phyloP scores from a whole-genome alignment of 73 alveolate species.

The Stentor coeruleus region DNA sequence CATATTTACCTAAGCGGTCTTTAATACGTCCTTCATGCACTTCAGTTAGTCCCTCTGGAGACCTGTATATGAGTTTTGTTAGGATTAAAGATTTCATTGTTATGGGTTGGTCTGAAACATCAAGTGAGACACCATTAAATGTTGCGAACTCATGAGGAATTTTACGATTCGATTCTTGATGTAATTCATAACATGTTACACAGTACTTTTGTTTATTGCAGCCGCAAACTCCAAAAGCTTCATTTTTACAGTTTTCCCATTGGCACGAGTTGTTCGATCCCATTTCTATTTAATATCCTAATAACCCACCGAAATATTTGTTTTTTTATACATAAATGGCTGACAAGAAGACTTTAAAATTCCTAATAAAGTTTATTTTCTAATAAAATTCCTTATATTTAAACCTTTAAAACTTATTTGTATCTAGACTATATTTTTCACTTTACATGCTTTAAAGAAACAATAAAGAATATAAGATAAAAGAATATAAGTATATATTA shows the following conservation, averaged over 20 bases:
- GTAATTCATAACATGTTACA: background rate
- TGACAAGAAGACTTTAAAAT: no score
- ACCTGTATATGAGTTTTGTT: background rate
- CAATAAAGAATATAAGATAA: no score
- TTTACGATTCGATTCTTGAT: no score
- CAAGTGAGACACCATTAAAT: background rate
- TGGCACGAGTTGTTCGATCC: background rate
- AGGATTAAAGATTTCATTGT: background rate
- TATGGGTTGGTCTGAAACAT: background rate
- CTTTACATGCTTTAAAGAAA: no score
- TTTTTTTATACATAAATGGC: no score
- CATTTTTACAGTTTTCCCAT: background rate
- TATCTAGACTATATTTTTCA: no score
- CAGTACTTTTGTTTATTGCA: background rate
- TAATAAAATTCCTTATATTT: no score
- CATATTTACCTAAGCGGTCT: background rate
- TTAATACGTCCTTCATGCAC: conserved; percentile 8
- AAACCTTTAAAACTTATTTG: no score
- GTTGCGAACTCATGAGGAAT: background rate
- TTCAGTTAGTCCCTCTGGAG: conserved; percentile 22
- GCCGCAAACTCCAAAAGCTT: background rate
- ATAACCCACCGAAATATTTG: no score
- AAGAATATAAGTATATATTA: no score
- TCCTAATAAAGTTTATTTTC: no score
- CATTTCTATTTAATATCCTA: background rate